Percentiles rank a stretch among this genome's conserved stretches.
These are phyloP conservation scores for Eucalyptus cloeziana DNA, from an alignment of 345 rosid species.

Conservation along the genomic window DNA sequence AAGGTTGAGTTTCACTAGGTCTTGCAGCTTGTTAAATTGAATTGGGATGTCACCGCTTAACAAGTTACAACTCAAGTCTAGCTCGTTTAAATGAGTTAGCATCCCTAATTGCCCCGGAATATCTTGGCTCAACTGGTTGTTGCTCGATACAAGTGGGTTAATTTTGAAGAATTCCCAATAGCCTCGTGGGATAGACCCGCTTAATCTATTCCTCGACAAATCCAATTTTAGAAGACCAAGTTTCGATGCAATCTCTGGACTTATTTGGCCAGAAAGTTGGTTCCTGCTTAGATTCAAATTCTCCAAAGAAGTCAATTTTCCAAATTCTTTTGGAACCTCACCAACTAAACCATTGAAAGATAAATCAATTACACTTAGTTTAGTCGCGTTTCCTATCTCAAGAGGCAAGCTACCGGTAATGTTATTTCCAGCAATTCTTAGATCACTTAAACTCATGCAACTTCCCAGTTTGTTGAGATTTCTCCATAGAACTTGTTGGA, in stretches of 20 bases:
- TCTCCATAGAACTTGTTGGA: constrained; percentile 8
- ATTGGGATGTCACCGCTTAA: constrained; percentile 10
- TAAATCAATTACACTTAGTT: no score
- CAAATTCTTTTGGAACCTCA: constrained; percentile 9
- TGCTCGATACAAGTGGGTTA: constrained; percentile 12
- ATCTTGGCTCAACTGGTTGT: background rate
- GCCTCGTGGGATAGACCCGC: background rate
- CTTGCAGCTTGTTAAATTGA: background rate
- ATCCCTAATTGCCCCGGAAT: constrained; percentile 6
- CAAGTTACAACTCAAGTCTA: background rate
- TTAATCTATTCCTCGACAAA: background rate
- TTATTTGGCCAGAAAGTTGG: background rate
- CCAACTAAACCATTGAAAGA: background rate
- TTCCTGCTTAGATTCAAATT: constrained; percentile 1
- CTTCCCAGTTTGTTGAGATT: constrained; percentile 15
- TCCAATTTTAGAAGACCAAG: background rate
- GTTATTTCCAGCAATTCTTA: background rate
- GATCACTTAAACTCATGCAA: background rate
- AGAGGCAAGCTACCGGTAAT: background rate
- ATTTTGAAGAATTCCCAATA: background rate
- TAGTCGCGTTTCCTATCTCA: background rate
- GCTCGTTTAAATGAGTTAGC: background rate
- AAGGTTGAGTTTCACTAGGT: constrained; percentile 3
- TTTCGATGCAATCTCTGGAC: fast-evolving
- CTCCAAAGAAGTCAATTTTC: background rate